Base-by-base conservation (phyloP, 164 flowering plant genomes). In the Aristolochia contorta region DNA sequence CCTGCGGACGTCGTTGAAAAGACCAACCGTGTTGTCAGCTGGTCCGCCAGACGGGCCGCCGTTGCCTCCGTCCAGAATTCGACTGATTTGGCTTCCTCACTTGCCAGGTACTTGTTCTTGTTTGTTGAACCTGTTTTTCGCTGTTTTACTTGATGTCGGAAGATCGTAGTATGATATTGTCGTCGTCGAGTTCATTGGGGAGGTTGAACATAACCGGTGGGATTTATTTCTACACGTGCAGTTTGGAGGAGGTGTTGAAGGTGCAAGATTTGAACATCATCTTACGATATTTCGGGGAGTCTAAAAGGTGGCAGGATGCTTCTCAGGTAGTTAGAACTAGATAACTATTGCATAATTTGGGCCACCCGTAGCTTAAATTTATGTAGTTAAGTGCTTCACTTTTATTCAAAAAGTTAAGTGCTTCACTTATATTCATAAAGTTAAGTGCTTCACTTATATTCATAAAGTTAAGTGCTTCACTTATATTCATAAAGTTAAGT, bases 251-350 rank as follows among this genome's bases (percentile, higher is more conserved):
- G 9, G 48, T 70, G 7, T 64, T 87, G 74, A 74, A 74, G 67
- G 82, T 73, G 56, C 87, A 79, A 67, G 91, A 85, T 65, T 66
- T 85, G 61, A 87, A 87, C 76, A 71, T 57, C 54, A 69, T 85
- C 59, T 66, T 87, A 73, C 79, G 91, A 16, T 67, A 80, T 70
- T 83, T 79, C 61, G 91, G 87, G 69, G 68, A 67, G 54, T 67
- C 60, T 54, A 65, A 71, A 37, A 76, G 77, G 68, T 74, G 82
- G 82, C 56, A 79, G 61, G 81, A 87, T 62, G 75, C 82, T 60
- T 72, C 74, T 54, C 75, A 83, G 95, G 95, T 87, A 21, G 54
- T 16, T 43, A 14, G 18, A 32, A 20, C 19, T 19, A 4, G 23
- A 22, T 52, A 13, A 52, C 21, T 12, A 12, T 20, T 19, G 55